These are phyloP conservation scores for Narthecium ossifragum DNA, from an alignment of 106 monocot species.

Conservation along the genomic window DNA sequence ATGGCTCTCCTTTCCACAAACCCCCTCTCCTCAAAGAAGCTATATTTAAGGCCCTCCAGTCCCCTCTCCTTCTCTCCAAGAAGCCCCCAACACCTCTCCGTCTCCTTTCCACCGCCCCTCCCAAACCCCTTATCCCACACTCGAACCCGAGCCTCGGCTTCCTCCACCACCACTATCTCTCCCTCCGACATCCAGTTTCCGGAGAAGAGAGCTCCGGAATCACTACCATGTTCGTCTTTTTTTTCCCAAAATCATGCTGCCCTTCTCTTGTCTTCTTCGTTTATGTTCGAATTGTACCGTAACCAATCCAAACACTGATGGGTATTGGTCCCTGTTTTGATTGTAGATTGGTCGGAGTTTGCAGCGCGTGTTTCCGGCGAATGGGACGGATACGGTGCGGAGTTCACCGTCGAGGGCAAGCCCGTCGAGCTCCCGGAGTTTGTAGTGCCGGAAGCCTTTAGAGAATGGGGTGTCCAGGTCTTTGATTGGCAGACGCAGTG, in stretches of 20 bases:
- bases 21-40: neutral
- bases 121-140: neutral
- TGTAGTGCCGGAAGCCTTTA: conserved; percentile 84
- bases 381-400: conserved; percentile 89
- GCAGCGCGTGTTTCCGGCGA: conserved; percentile 79
- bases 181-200: neutral
- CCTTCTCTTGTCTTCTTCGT: no score
- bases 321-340: neutral
- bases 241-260: no score
- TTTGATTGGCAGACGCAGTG: conserved; percentile 98
- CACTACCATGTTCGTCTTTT: no score
- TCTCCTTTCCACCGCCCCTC: neutral
- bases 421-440: conserved; percentile 79
- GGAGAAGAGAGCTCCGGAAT: no score
- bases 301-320: no score
- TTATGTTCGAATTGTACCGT: no score
- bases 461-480: conserved; percentile 86
- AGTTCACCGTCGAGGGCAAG: conserved; percentile 56
- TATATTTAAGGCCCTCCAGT: no score
- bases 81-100: neutral
- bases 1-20: neutral
- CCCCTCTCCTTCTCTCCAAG: no score
- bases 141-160: neutral
- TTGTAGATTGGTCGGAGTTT: conserved; percentile 64
- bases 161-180: neutral